phyloP scores from a whole-genome alignment of 2,329 filamentous ascomycete species.

The Hypoxylon sp. region DNA sequence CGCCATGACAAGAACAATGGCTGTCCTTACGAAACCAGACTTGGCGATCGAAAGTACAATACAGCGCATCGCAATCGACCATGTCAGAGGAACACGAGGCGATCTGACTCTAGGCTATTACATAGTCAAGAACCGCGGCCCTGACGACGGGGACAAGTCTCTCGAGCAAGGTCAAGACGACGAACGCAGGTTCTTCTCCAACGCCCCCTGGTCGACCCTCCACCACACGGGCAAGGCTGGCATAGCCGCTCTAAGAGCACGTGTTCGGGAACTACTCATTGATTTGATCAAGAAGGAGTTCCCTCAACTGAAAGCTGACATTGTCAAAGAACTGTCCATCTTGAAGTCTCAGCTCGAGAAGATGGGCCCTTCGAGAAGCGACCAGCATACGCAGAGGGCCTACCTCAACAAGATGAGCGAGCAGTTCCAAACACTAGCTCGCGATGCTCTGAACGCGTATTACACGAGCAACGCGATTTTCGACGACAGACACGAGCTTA shows the following conservation, averaged over 20 bases:
- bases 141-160: slow-evolving; percentile 54
- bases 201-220: slow-evolving; percentile 52
- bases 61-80: slow-evolving; percentile 55
- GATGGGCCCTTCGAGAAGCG: slow-evolving; percentile 45
- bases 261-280: slow-evolving; percentile 54
- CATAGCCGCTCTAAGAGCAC: slow-evolving; percentile 51
- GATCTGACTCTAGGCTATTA: slow-evolving; percentile 61
- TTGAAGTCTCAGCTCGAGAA: slow-evolving; percentile 26
- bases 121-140: slow-evolving; percentile 61
- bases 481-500: slow-evolving; percentile 39
- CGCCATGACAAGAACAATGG: slow-evolving; percentile 49
- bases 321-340: slow-evolving; percentile 34
- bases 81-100: slow-evolving; percentile 56
- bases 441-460: slow-evolving; percentile 45
- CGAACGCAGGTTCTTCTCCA: slow-evolving; percentile 55
- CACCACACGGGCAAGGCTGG: slow-evolving; percentile 49
- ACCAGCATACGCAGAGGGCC: slow-evolving; percentile 43
- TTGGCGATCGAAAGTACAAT: slow-evolving; percentile 58
- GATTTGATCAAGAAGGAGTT: slow-evolving; percentile 55
- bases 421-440: slow-evolving; percentile 43
- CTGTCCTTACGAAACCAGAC: slow-evolving; percentile 64
- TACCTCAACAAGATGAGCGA: slow-evolving; percentile 49
- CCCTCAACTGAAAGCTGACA: slow-evolving; percentile 45
- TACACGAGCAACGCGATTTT: slow-evolving; percentile 43
- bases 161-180: slow-evolving; percentile 48